Percentiles rank a stretch among this genome's conserved stretches.
phyloP scores from a whole-genome alignment of 2,329 filamentous ascomycete genomes.

The Endothia cerciana region DNA sequence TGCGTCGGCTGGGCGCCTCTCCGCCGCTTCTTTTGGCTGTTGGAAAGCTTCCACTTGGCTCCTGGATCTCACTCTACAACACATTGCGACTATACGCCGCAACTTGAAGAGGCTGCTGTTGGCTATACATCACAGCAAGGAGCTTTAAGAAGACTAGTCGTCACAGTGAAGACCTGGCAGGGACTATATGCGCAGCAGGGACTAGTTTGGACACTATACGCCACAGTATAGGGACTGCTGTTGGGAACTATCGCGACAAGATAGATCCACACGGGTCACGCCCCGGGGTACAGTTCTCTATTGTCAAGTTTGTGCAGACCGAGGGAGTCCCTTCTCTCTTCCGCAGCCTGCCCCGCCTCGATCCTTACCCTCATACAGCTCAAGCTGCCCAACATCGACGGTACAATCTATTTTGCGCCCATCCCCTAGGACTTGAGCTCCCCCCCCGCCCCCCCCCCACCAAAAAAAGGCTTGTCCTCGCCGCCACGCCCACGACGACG shows the following conservation, averaged over 20 bases:
- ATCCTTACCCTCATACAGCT: constrained; percentile 7
- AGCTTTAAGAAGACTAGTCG: constrained; percentile 5
- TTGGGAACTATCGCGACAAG: background rate
- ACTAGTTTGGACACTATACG: constrained; percentile 1
- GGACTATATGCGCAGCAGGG: constrained; percentile 1
- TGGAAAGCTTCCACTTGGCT: constrained; percentile 23
- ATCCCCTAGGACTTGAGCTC: constrained; percentile 9
- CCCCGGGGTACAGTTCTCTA: constrained; percentile 14
- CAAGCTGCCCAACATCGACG: background rate
- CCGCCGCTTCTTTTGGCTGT: constrained; percentile 23
- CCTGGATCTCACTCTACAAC: constrained; percentile 4
- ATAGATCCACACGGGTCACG: constrained; percentile 8
- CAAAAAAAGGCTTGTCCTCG: background rate
- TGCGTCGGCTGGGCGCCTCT: constrained; percentile 24
- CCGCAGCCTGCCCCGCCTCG: constrained; percentile 5
- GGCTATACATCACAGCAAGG: background rate
- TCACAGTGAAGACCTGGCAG: constrained; percentile 2
- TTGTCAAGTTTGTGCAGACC: constrained; percentile 6
- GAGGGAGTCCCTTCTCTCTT: constrained; percentile 15
- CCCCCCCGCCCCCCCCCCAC: constrained; percentile 5
- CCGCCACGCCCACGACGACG: background rate
- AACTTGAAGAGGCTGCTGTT: background rate
- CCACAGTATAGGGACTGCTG: background rate
- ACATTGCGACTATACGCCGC: constrained; percentile 3
- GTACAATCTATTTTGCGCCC: background rate